Evolutionary conservation across 345 rosid genomes (phyloP).

Genomic region (Carallia pectinifolia): DNA sequence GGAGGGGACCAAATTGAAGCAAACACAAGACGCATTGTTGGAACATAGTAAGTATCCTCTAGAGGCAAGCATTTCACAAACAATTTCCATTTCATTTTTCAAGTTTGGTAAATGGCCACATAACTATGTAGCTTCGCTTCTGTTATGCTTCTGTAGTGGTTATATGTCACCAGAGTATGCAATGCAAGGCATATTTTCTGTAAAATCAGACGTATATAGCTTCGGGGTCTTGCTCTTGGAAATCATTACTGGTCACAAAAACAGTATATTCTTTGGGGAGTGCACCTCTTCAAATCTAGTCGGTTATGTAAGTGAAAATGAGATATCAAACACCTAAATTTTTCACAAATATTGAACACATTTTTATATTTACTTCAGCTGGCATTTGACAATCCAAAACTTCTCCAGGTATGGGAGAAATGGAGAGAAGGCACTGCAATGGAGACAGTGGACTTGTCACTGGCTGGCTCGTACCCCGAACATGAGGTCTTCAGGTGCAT

Average conservation of each 20-base stretch:
- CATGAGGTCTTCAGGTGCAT: no score
- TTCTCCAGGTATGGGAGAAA: slow-evolving; percentile 52
- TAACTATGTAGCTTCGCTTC: no score
- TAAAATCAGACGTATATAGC: slow-evolving; percentile 30
- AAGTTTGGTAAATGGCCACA: no score
- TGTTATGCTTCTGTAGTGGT: slow-evolving; percentile 14
- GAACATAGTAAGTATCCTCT: slow-evolving; percentile 13
- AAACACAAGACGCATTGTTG: slow-evolving; percentile 1
- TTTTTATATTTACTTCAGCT: background rate
- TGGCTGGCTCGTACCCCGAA: no score
- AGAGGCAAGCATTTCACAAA: background rate
- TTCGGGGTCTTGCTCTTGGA: slow-evolving; percentile 27
- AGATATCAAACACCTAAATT: background rate
- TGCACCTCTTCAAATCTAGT: slow-evolving; percentile 32
- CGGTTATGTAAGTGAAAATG: slow-evolving; percentile 51
- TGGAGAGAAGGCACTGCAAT: slow-evolving; percentile 25
- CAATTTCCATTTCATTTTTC: background rate
- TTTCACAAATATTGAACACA: no score
- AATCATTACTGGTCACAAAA: slow-evolving; percentile 15
- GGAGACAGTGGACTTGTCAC: slow-evolving; percentile 33
- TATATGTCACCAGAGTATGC: slow-evolving; percentile 39
- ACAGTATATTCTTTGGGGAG: slow-evolving; percentile 16
- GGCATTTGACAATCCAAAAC: background rate
- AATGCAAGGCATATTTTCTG: slow-evolving; percentile 28
- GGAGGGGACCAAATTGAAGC: no score